phyloP scores from a whole-genome alignment of 106 monocot genomes.

The Ottelia alismoides region DNA sequence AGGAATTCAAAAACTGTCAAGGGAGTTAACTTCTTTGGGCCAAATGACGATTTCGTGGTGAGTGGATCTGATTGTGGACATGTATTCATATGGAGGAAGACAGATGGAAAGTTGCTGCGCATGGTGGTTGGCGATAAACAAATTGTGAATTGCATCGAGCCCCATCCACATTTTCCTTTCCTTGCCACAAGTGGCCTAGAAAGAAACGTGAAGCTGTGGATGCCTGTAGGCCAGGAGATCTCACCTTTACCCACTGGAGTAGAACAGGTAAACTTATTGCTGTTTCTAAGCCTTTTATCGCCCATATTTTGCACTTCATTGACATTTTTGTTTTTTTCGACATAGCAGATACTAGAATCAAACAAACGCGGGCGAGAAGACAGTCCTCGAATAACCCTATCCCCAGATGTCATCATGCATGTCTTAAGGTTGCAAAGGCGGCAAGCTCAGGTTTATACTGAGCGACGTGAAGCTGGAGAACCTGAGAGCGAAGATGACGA shows the following conservation, averaged over 20 bases:
- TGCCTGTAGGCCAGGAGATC: slow-evolving; percentile 27
- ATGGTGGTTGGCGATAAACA: slow-evolving; percentile 67
- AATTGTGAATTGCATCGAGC: slow-evolving; percentile 74
- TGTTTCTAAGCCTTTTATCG: neutral
- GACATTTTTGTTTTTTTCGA: neutral
- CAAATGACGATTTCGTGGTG: slow-evolving; percentile 60
- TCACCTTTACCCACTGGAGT: slow-evolving; percentile 38
- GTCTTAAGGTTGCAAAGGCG: no score
- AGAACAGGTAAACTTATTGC: slow-evolving; percentile 19
- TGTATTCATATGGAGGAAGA: slow-evolving; percentile 79
- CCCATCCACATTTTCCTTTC: slow-evolving; percentile 64
- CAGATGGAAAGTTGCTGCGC: slow-evolving; percentile 43
- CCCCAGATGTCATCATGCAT: no score
- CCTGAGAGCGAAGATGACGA: no score
- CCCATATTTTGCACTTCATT: neutral
- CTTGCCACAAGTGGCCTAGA: slow-evolving; percentile 78
- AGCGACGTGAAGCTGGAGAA: no score
- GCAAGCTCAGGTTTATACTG: no score
- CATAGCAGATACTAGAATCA: neutral
- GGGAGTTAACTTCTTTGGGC: slow-evolving; percentile 78
- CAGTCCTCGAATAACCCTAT: no score
- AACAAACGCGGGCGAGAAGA: neutral
- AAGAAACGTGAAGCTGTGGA: slow-evolving; percentile 74
- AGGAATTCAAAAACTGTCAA: slow-evolving; percentile 69
- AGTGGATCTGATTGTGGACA: slow-evolving; percentile 89